Base-by-base conservation (phyloP, 78 protist species). In the slime mould (Dictyostelium discoideum) region DNA sequence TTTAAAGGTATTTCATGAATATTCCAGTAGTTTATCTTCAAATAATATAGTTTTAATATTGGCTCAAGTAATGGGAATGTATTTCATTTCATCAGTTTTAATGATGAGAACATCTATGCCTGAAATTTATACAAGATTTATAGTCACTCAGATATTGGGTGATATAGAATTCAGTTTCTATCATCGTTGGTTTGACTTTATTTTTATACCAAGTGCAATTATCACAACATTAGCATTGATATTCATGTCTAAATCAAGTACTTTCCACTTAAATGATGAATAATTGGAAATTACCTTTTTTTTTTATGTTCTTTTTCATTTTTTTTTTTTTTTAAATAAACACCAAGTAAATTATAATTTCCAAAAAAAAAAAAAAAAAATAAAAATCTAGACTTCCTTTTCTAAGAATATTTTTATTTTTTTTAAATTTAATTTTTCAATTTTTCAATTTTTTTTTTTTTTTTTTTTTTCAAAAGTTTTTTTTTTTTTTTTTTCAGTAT, bases 41-140 rank as follows among this genome's bases (percentile, higher is more conserved):
- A 92, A 93, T 50, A 81, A 92, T 82, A 63, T 97, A 1, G 97
- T 97, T 24, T 95, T 97, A 11, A 67, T 92, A 67, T 44, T 97
- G 37, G 98, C 98, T 20, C 98, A 97, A 54, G 79, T 98, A 32
- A 97, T 98, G 98, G 98, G 99, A 14, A 92, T 92, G 94, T 98
- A 98, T 83, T 97, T 97, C 72, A 85, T 97, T 32, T 96, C 99
- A n/a, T 85, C 96, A 18, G 97, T 97, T 6, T 83, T 98, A 9
- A 97, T 98, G 46, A 93, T 97, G 96, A 96, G 99, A n/a, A 95
- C 95, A 72, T 87, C 79, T 39, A 92, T 98, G 72, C 99, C 98
- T 9, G 84, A 69, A 39, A 84, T 78, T 24, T 97, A 94, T 79
- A 74, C 81, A 32, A 72, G 98, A 11, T 77, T 79, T 69, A 93